Base-by-base conservation (phyloP, 192 early-diverging fungal genomes). In the Coemansia sp. region DNA sequence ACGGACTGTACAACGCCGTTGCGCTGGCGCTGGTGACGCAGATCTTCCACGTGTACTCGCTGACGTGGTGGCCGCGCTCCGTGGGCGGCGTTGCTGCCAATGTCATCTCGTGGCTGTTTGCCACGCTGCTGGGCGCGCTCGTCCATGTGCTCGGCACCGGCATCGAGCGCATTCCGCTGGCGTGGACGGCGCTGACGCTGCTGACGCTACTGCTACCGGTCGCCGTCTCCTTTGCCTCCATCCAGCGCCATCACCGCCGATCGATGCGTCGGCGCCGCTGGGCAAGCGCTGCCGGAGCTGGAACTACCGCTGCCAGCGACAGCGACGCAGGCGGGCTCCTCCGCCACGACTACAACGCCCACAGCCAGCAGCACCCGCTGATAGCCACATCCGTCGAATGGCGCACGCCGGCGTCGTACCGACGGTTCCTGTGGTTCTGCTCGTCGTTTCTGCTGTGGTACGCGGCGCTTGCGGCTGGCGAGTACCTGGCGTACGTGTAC, bases 351-450 rank as follows among this genome's bases (percentile, higher is more conserved):
- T 37, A 45, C 40, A 18, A 21, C 41, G 4, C 43, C 9, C 45
- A 60, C 44, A 48, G 66, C 41, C 69, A 85, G 43, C 78, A 78
- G 37, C 85, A 86, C 66, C 86, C 87, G 63, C 87, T 87, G 18
- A 85, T 89, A 53, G 76, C 87, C 43, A 78, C 79, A 9, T 69
- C 73, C 6, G 61, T 74, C 39, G 84, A 85, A 21, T 85, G 85
- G 80, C 88, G 87, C 18, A 86, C 87, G 11, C 91, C 91, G 11
- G 70, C 88, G 1, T 91, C 89, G 6, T 92, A 92, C 64, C 77
- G 84, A 15, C 88, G 91, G 4, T 92, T 92, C 58, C 75, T 92
- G 13, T 92, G 91, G 91, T 92, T 92, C 77, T 89, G 89, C 79
- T 72, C 84, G 18, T 82, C 87, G 21, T 84, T 92, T 15, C 85